These are phyloP conservation scores for Stephania yunnanensis DNA, from an alignment of 164 flowering plant species.

Conservation along the genomic window DNA sequence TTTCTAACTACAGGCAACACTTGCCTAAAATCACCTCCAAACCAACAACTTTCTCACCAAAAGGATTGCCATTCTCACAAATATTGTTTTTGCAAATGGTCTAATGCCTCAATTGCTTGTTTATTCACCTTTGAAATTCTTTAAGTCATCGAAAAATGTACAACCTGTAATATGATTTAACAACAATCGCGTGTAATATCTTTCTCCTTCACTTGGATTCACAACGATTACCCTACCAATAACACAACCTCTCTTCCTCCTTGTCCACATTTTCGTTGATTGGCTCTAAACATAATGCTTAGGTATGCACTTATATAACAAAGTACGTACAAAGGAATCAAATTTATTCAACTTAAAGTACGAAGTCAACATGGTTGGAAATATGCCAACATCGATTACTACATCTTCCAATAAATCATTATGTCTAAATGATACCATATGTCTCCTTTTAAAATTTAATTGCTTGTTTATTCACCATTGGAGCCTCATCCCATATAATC, in stretches of 20 bases:
- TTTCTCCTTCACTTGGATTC: constrained; percentile 1
- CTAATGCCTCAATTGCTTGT: too few species aligned
- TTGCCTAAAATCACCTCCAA: constrained; percentile 14
- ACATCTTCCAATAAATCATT: too few species aligned
- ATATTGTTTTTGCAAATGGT: too few species aligned
- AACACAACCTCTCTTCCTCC: not conserved
- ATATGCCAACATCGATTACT: not conserved
- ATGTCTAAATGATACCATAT: too few species aligned
- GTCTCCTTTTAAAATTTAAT: not conserved
- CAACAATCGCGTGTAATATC: not conserved
- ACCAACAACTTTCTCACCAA: constrained; percentile 17
- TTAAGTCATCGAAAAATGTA: not conserved
- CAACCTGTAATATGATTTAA: not conserved
- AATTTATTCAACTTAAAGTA: not conserved
- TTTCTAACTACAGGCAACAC: constrained; percentile 1
- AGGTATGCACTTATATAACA: not conserved
- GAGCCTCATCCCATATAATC: too few species aligned
- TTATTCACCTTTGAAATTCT: not conserved
- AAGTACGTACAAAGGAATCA: not conserved
- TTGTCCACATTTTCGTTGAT: not conserved
- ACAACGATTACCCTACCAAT: not conserved
- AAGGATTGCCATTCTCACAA: not conserved
- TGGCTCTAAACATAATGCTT: not conserved
- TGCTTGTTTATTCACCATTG: not conserved
- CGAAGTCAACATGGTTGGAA: not conserved